These are phyloP conservation scores for Scedosporium boydii DNA, from an alignment of 2,329 filamentous ascomycete species.

Conservation along the genomic window DNA sequence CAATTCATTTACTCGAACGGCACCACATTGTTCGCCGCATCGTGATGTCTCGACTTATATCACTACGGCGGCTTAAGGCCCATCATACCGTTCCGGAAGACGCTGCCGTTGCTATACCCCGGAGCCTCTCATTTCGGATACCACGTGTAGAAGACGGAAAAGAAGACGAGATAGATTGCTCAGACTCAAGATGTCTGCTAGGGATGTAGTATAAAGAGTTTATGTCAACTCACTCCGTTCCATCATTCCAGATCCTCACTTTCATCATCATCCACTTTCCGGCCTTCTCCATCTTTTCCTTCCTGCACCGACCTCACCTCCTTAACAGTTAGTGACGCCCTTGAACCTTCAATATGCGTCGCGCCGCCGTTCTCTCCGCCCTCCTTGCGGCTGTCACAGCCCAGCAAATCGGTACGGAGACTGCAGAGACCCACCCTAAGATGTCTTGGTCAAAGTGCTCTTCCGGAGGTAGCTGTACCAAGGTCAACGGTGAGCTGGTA, in stretches of 20 bases:
- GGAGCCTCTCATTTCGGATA: background rate
- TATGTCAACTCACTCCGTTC: background rate
- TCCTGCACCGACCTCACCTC: background rate
- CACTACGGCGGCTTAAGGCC: background rate
- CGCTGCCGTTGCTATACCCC: background rate
- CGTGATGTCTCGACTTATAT: background rate
- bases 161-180: background rate
- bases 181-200: background rate
- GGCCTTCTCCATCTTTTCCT: background rate
- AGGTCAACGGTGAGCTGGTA: constrained; percentile 32
- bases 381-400: constrained; percentile 9
- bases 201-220: background rate
- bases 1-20: background rate
- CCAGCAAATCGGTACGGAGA: constrained; percentile 9
- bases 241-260: background rate
- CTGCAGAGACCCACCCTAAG: constrained; percentile 12
- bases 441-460: constrained; percentile 36
- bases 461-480: constrained; percentile 27
- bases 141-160: background rate
- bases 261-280: background rate
- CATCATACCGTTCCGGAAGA: background rate
- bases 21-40: background rate
- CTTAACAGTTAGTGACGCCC: background rate
- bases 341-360: background rate
- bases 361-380: constrained; percentile 7